Evolutionary conservation across 176 grass and related monocot genomes (phyloP).

Genomic region (Musa schizocarpa): DNA sequence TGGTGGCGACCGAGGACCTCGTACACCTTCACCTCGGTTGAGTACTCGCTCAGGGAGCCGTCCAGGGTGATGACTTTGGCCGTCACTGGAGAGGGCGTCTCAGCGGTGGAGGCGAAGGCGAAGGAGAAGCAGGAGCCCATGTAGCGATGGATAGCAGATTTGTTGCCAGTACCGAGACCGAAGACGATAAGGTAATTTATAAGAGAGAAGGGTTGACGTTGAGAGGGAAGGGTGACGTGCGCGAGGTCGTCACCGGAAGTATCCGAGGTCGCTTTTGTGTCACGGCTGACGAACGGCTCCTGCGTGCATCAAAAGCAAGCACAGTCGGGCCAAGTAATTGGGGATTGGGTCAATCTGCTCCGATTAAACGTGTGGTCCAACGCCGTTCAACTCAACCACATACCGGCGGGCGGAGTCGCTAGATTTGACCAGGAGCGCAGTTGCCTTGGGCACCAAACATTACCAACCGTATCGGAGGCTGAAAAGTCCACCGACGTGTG

Average conservation of each 20-base stretch:
- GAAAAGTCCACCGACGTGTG: no score
- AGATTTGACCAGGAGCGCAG: no score
- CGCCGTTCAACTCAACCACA: no score
- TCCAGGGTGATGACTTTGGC: conserved; percentile 44
- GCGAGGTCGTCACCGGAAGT: neutral
- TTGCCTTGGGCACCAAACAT: no score
- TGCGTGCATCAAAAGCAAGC: no score
- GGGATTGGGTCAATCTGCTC: no score
- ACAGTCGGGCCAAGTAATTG: no score
- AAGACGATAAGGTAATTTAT: neutral
- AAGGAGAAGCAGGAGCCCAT: conserved; percentile 60
- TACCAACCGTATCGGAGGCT: no score
- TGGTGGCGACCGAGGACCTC: conserved; percentile 24
- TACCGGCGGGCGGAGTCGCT: no score
- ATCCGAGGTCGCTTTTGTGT: neutral
- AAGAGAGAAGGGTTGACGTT: neutral
- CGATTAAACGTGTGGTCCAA: no score
- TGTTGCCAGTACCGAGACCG: neutral
- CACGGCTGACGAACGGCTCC: neutral
- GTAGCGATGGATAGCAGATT: no score
- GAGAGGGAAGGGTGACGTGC: neutral
- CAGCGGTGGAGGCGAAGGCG: neutral
- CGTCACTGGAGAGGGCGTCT: neutral
- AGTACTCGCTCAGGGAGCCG: conserved; percentile 38
- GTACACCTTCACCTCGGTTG: conserved; percentile 9